phyloP scores from a whole-genome alignment of 441 rosid species.

The Breynia disticha region DNA sequence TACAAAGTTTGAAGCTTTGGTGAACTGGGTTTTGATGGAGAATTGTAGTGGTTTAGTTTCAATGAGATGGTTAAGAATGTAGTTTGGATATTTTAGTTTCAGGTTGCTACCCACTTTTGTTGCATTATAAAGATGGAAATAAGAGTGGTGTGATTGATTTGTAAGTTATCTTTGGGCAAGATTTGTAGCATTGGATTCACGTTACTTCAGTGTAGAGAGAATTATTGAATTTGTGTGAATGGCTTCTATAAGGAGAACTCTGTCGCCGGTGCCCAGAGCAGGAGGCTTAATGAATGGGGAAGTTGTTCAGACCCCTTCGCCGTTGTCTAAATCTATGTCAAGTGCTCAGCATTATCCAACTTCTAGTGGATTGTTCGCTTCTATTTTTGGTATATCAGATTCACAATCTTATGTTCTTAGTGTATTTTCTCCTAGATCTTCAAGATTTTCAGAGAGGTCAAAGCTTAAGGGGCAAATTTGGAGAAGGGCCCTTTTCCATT shows the following conservation, averaged over 20 bases:
- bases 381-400: constrained; percentile 28
- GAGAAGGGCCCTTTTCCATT: constrained; percentile 43
- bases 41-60: neutral
- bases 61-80: neutral
- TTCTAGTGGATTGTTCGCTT: constrained; percentile 31
- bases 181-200: neutral
- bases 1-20: constrained; percentile 7
- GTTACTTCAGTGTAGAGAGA: neutral
- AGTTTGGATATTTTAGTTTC: constrained; percentile 4
- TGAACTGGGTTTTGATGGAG: constrained; percentile 1
- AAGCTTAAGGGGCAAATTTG: constrained; percentile 40
- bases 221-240: constrained; percentile 17
- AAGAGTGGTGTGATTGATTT: neutral
- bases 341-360: constrained; percentile 26
- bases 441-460: constrained; percentile 34
- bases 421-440: constrained; percentile 29
- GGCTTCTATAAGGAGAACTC: constrained; percentile 56
- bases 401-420: constrained; percentile 28
- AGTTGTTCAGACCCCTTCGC: constrained; percentile 45
- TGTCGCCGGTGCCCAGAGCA: constrained; percentile 46
- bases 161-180: neutral
- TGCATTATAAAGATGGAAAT: neutral
- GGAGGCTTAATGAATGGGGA: constrained; percentile 38
- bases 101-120: neutral
- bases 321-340: constrained; percentile 45